These are phyloP conservation scores for Luffa aegyptiaca DNA, from an alignment of 306 rosid genomes.

Conservation along the genomic window DNA sequence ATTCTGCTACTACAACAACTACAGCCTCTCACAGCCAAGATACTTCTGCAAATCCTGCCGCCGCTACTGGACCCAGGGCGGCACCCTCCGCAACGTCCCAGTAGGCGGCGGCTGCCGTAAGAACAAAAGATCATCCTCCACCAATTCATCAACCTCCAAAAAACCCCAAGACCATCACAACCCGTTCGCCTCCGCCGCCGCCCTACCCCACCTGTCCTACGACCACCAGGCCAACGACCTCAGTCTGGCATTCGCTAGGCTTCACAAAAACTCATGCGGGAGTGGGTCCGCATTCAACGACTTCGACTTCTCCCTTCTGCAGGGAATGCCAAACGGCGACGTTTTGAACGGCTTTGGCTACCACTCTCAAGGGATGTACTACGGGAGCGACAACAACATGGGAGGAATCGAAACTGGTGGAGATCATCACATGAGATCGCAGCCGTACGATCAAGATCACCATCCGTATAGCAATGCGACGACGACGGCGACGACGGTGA, in stretches of 20 bases:
- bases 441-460: neutral
- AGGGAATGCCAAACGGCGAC: neutral
- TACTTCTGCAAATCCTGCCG: slow-evolving; percentile 98
- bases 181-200: neutral
- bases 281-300: neutral
- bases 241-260: slow-evolving; percentile 2
- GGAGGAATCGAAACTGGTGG: slow-evolving; percentile 1
- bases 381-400: neutral
- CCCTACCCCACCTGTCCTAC: neutral
- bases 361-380: neutral
- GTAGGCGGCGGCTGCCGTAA: slow-evolving; percentile 87
- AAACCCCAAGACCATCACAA: neutral
- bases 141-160: neutral
- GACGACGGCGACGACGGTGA: neutral
- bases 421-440: neutral
- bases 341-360: neutral
- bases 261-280: neutral
- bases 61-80: slow-evolving; percentile 94
- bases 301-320: neutral
- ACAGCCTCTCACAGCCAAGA: slow-evolving; percentile 86
- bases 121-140: slow-evolving; percentile 50
- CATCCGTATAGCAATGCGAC: neutral
- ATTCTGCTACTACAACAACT: slow-evolving; percentile 95
- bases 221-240: slow-evolving; percentile 2
- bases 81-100: slow-evolving; percentile 82